These are phyloP conservation scores for Polytolypa hystricis DNA, from an alignment of 2,329 filamentous ascomycete genomes.

Conservation along the genomic window DNA sequence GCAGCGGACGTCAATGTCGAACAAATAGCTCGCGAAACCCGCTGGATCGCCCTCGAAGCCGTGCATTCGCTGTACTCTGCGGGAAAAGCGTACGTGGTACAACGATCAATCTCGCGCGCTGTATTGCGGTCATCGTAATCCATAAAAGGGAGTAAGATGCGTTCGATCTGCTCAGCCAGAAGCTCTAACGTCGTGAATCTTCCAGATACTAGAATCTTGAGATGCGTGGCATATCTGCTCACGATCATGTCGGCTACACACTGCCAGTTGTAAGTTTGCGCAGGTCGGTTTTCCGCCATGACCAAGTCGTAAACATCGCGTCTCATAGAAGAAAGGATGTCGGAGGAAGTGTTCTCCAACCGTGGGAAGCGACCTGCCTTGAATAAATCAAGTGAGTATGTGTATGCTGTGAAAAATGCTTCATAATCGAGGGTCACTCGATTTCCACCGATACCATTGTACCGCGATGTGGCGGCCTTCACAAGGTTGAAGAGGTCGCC, in stretches of 20 bases:
- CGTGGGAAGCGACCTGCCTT: constrained; percentile 29
- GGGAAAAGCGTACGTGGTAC: constrained; percentile 25
- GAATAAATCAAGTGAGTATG: constrained; percentile 31
- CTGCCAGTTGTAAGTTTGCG: constrained; percentile 51
- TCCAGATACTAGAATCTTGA: constrained; percentile 31
- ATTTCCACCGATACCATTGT: constrained; percentile 31
- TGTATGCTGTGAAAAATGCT: constrained; percentile 38
- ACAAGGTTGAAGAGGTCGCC: constrained; percentile 8
- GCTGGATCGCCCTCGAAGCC: constrained; percentile 20
- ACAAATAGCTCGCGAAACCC: constrained; percentile 24
- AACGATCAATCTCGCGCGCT: constrained; percentile 20
- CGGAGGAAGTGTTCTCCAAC: constrained; percentile 23
- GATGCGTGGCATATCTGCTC: constrained; percentile 46
- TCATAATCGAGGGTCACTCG: constrained; percentile 39
- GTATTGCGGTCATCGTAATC: constrained; percentile 22
- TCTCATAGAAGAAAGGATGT: constrained; percentile 28
- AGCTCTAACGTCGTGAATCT: constrained; percentile 8
- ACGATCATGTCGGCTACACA: constrained; percentile 55
- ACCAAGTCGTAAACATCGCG: constrained; percentile 37
- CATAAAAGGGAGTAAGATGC: constrained; percentile 24
- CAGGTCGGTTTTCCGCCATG: constrained; percentile 18
- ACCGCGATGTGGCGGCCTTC: constrained; percentile 12
- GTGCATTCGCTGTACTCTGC: constrained; percentile 9
- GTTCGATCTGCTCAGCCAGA: constrained; percentile 20
- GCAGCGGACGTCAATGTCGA: constrained; percentile 19